Conservation (phyloP, 495 filamentous ascomycete genomes). For the Xylaria cubensis region DNA sequence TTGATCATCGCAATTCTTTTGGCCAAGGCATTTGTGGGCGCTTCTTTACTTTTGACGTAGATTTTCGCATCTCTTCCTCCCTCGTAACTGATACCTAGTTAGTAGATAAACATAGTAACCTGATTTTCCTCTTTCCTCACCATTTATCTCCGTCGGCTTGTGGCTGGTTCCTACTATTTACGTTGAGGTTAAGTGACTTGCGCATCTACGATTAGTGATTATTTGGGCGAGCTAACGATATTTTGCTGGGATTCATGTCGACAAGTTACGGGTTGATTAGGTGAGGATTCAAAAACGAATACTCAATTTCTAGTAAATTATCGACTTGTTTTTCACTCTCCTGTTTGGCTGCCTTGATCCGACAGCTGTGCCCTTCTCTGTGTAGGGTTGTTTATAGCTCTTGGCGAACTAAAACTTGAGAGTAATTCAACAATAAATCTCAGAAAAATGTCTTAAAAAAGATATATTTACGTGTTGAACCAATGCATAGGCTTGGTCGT, state of each 20-base stretch:
- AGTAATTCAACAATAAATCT: no score
- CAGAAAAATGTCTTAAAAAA: not conserved
- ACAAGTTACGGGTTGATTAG: not conserved
- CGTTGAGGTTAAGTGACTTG: not conserved
- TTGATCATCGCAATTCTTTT: constrained; percentile 8
- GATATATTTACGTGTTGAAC: not conserved
- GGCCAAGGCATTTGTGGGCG: not conserved
- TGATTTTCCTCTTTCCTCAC: not conserved
- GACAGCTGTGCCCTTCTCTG: not conserved
- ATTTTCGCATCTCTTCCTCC: not conserved
- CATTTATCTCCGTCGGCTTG: not conserved
- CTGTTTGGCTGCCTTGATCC: not conserved
- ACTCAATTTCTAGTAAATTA: no score
- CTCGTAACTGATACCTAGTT: not conserved
- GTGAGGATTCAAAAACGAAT: no score
- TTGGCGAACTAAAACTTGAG: not conserved
- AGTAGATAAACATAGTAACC: not conserved
- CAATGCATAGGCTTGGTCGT: not conserved
- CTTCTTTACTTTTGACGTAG: not conserved
- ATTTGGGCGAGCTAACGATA: not conserved
- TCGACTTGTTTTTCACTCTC: not conserved
- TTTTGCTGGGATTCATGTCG: not conserved
- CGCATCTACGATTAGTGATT: not conserved
- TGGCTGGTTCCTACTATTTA: not conserved
- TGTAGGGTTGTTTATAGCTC: not conserved